phyloP scores from a whole-genome alignment of 805 yeast species.

The Saturnispora silvae region DNA sequence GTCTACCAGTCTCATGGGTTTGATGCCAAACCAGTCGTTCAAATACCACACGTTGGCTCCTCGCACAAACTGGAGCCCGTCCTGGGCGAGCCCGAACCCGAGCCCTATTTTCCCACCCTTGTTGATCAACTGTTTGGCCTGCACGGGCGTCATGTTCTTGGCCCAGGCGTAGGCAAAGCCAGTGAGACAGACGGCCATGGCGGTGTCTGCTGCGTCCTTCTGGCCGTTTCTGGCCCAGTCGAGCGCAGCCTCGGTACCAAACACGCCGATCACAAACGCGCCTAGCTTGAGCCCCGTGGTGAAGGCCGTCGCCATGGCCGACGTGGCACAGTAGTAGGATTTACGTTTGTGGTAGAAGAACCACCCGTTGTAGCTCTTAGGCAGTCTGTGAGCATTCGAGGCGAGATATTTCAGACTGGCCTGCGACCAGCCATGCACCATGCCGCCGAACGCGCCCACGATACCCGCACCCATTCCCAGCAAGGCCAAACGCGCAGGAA shows the following conservation, averaged over 20 bases:
- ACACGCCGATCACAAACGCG: conserved; percentile 36
- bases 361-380: conserved; percentile 75
- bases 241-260: conserved; percentile 51
- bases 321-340: conserved; percentile 58
- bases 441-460: conserved; percentile 44
- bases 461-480: conserved; percentile 30
- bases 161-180: conserved; percentile 43
- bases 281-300: conserved; percentile 33
- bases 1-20: conserved; percentile 19
- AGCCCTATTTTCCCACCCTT: conserved; percentile 53
- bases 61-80: conserved; percentile 41
- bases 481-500: conserved; percentile 34
- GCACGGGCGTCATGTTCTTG: conserved; percentile 33
- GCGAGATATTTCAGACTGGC: conserved; percentile 57
- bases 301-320: conserved; percentile 42
- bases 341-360: conserved; percentile 78
- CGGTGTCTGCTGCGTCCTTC: conserved; percentile 50
- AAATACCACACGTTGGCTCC: conserved; percentile 65
- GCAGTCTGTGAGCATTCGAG: conserved; percentile 75
- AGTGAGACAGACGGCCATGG: conserved; percentile 41
- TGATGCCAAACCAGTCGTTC: conserved; percentile 22
- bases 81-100: conserved; percentile 56
- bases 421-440: conserved; percentile 44
- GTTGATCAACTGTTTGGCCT: conserved; percentile 31
- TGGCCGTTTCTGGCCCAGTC: conserved; percentile 40